Evolutionary conservation across 2,329 filamentous ascomycete species (phyloP).

Genomic region (Parasarocladium wereldwijsianum): DNA sequence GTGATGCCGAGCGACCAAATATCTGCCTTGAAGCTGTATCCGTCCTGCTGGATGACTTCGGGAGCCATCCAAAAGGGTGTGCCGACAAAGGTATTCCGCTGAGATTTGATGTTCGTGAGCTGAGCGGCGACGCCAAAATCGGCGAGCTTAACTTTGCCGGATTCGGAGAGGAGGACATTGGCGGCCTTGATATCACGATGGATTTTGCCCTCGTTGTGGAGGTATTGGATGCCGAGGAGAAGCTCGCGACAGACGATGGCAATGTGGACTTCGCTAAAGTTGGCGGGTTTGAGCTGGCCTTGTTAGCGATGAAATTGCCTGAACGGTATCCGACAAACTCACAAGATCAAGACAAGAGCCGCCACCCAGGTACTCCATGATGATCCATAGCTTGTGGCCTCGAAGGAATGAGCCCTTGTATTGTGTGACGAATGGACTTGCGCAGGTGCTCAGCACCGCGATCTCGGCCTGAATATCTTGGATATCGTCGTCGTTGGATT

Average conservation of each 20-base stretch:
- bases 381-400: conserved; percentile 96
- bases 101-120: conserved; percentile 92
- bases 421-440: conserved; percentile 84
- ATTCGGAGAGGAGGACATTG: conserved; percentile 83
- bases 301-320: conserved; percentile 15
- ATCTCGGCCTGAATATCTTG: conserved; percentile 98
- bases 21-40: conserved; percentile 76
- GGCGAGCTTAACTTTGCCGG: conserved; percentile 84
- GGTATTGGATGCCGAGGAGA: conserved; percentile 77
- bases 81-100: conserved; percentile 93
- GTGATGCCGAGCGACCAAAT: conserved; percentile 91
- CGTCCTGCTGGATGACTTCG: conserved; percentile 80
- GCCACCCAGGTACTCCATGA: conserved; percentile 95
- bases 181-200: conserved; percentile 95
- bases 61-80: conserved; percentile 97
- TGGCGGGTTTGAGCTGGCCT: conserved; percentile 68
- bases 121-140: conserved; percentile 97
- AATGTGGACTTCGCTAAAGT: conserved; percentile 79
- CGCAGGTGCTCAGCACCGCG: conserved; percentile 84
- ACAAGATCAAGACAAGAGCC: conserved; percentile 91
- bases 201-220: conserved; percentile 88
- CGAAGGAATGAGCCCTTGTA: conserved; percentile 95
- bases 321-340: conserved; percentile 14
- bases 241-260: conserved; percentile 90
- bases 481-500: conserved; percentile 97